These are phyloP conservation scores for Phylloporus scabripes DNA, from an alignment of 768 basidiomycete species.

Conservation along the genomic window DNA sequence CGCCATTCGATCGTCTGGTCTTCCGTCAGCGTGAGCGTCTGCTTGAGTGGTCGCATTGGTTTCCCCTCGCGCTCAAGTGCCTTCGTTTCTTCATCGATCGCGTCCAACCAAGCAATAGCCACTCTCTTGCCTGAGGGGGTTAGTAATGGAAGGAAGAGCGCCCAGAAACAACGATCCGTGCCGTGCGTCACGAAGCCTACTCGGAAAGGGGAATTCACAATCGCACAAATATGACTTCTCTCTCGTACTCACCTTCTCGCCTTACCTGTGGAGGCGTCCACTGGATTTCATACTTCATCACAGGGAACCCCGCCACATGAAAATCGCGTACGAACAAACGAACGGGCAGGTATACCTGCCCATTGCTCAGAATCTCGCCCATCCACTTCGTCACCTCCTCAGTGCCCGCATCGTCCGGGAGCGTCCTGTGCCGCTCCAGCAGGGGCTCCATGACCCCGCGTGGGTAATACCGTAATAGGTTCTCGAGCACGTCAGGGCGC, in stretches of 20 bases:
- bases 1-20: slow-evolving; percentile 52
- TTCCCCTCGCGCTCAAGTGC: slow-evolving; percentile 35
- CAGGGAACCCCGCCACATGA: slow-evolving; percentile 49
- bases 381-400: slow-evolving; percentile 44
- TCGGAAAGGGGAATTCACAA: background rate
- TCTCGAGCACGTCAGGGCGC: slow-evolving; percentile 47
- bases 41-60: slow-evolving; percentile 30
- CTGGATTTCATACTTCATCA: slow-evolving; percentile 61
- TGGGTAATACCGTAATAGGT: slow-evolving; percentile 59
- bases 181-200: slow-evolving; percentile 69
- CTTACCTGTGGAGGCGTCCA: slow-evolving; percentile 63
- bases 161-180: slow-evolving; percentile 59
- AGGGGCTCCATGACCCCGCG: slow-evolving; percentile 41
- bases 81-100: slow-evolving; percentile 41
- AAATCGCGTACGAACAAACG: slow-evolving; percentile 60
- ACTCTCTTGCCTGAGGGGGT: slow-evolving; percentile 39
- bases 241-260: slow-evolving; percentile 41
- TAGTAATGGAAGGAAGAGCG: slow-evolving; percentile 49
- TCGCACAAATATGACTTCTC: too few species aligned
- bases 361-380: slow-evolving; percentile 56
- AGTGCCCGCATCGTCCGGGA: slow-evolving; percentile 36
- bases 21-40: slow-evolving; percentile 45
- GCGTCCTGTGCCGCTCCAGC: slow-evolving; percentile 37
- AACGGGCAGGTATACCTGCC: slow-evolving; percentile 65
- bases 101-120: slow-evolving; percentile 53